Evolutionary conservation across 2,329 filamentous ascomycete genomes (phyloP).

Genomic region (Calonectria honghensis): DNA sequence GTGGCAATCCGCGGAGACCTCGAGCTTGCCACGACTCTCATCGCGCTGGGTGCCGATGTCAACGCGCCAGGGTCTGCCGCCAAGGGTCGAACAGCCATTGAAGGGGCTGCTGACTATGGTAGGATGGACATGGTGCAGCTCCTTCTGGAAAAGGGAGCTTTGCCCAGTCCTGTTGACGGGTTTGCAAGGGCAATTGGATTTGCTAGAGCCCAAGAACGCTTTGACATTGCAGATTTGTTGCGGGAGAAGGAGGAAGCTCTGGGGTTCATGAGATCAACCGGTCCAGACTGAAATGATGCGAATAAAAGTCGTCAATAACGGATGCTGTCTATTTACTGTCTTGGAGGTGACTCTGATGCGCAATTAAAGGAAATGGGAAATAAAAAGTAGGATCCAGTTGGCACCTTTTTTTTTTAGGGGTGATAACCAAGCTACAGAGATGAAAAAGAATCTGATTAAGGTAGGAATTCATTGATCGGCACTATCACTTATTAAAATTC

Average conservation of each 20-base stretch:
- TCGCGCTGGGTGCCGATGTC: background rate
- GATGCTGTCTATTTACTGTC: background rate
- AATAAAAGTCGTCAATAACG: background rate
- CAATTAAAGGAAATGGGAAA: no score
- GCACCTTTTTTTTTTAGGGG: no score
- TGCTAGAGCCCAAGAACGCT: background rate
- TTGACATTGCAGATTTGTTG: slow-evolving; percentile 21
- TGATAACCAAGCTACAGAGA: no score
- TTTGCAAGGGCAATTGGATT: slow-evolving; percentile 30
- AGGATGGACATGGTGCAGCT: slow-evolving; percentile 38
- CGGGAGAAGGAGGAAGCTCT: background rate
- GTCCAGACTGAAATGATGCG: background rate
- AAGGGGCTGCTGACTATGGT: slow-evolving; percentile 39
- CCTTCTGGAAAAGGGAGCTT: slow-evolving; percentile 27
- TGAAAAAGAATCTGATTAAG: no score
- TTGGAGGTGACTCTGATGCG: no score
- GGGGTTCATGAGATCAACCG: background rate
- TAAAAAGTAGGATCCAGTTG: no score
- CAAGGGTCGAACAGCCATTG: slow-evolving; percentile 35
- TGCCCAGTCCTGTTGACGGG: background rate
- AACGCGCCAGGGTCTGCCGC: background rate
- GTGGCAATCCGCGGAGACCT: slow-evolving; percentile 34
- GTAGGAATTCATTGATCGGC: no score
- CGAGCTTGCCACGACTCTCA: slow-evolving; percentile 20
- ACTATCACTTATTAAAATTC: no score